Evolutionary conservation across 345 rosid species (phyloP), one percentile per base, ranked within the genome.

Genomic region (Toxicodendron radicans): DNA sequence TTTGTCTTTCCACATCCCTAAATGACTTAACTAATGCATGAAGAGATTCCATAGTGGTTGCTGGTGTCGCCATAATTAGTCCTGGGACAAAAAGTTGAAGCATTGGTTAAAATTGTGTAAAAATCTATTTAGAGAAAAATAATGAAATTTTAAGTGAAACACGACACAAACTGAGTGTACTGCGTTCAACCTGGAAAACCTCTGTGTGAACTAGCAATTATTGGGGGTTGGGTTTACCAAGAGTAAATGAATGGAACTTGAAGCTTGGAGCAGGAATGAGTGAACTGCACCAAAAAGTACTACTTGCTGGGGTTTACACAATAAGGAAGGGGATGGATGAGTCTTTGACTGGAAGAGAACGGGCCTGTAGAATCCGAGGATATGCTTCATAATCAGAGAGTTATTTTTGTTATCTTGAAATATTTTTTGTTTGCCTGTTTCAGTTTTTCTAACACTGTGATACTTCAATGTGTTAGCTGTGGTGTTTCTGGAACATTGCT

Each of bases 221-320:
- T 27, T 24, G 64, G 7, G 64, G 41, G 27, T 2, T 3, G 7
- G 35, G 13, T 59, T 59, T 13, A 30, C 38, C 32, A 59, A 27
- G 4, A 58, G 14, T 12, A 16, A 24, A 12, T 59, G 64, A 1
- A 59, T 59, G 35, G 8, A 59, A 59, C 30, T 17, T 59, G 38
- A 59, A 14, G 38, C 63, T 23, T 58, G 63, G 63, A 58, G n/a
- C 64, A 59, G 32, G 64, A 59, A 48, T 48, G 43, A 8, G 43
- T 38, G 43, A 38, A 38, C 43, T 38, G 1, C 43, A 38, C 10
- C 1, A 5, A 7, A 48, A 49, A 12, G 32, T 35, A 54, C 32
- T 54, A 33, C 35, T 43, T 38, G 11, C 10, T 57, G 53, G 53
- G 35, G 1, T 58, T 23, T 70, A 11, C 10, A 17, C 10, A 70